Evolutionary conservation across 148 eudicot species (phyloP).

Genomic region (Oxyria digyna): DNA sequence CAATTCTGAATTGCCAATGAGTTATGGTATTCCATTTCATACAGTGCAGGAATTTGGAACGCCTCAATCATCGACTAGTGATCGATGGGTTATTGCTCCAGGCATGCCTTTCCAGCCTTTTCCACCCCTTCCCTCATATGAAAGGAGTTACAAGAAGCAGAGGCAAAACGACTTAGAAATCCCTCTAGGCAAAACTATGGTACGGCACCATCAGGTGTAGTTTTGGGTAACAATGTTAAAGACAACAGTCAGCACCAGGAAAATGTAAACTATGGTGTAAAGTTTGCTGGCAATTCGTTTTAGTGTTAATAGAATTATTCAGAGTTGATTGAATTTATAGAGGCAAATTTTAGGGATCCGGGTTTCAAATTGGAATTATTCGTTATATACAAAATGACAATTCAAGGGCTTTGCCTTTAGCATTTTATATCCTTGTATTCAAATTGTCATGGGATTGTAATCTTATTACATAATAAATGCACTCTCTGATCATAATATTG

Average conservation of each 20-base stretch:
- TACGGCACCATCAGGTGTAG: constrained; percentile 8
- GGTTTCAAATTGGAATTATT: constrained; percentile 15
- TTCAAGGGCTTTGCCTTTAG: not conserved
- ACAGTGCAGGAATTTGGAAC: constrained; percentile 43
- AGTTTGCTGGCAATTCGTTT: constrained; percentile 29
- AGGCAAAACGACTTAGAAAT: constrained; percentile 33
- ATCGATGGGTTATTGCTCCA: constrained; percentile 62
- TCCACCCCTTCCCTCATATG: constrained; percentile 71
- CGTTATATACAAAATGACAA: constrained; percentile 16
- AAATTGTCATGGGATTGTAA: no score
- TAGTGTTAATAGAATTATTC: constrained; percentile 8
- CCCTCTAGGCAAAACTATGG: constrained; percentile 9
- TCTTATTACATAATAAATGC: not conserved
- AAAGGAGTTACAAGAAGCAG: constrained; percentile 38
- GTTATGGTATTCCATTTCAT: constrained; percentile 59
- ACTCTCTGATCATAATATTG: no score
- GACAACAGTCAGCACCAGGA: constrained; percentile 15
- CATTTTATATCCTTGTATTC: not conserved
- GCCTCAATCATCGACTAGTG: constrained; percentile 23
- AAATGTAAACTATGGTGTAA: constrained; percentile 32
- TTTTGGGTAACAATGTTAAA: not conserved
- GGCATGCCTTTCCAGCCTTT: constrained; percentile 67
- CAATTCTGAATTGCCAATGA: constrained; percentile 33
- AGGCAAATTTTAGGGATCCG: constrained; percentile 10
- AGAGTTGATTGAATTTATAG: constrained; percentile 1